These are phyloP conservation scores for Inga oerstediana DNA, from an alignment of 306 rosid genomes.

Conservation along the genomic window DNA sequence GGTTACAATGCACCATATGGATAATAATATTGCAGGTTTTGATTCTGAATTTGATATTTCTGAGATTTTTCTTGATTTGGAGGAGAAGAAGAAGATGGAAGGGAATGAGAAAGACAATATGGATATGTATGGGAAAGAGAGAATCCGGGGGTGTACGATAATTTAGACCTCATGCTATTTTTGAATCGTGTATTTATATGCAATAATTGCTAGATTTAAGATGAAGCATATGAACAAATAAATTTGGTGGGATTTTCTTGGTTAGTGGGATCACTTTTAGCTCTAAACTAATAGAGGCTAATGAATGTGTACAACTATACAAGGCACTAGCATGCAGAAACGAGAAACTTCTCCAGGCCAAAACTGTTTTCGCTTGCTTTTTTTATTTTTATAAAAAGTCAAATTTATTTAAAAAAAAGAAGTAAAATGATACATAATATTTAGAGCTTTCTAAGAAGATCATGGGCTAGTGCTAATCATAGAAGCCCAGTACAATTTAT, in stretches of 20 bases:
- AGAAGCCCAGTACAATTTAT: no score
- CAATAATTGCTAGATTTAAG: constrained; percentile 6
- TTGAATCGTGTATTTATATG: constrained; percentile 17
- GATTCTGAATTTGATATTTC: neutral
- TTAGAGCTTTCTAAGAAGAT: no score
- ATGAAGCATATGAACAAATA: neutral
- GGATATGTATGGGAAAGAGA: constrained; percentile 25
- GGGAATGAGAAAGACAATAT: constrained; percentile 30
- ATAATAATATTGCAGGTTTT: neutral
- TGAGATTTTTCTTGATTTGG: neutral
- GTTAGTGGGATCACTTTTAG: neutral
- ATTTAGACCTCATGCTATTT: constrained; percentile 37
- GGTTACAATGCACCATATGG: neutral
- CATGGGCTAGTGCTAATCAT: no score
- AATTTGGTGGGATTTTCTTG: constrained; percentile 4
- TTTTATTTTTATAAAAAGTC: no score
- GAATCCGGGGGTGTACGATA: constrained; percentile 15
- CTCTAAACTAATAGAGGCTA: neutral
- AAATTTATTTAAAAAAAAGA: no score
- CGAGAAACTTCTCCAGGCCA: neutral
- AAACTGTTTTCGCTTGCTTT: no score
- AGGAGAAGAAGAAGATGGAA: constrained; percentile 38
- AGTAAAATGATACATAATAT: no score
- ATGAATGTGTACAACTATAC: neutral
- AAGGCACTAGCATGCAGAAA: neutral